Conservation (phyloP, 2,329 filamentous ascomycete species). For the Aaosphaeria arxii region DNA sequence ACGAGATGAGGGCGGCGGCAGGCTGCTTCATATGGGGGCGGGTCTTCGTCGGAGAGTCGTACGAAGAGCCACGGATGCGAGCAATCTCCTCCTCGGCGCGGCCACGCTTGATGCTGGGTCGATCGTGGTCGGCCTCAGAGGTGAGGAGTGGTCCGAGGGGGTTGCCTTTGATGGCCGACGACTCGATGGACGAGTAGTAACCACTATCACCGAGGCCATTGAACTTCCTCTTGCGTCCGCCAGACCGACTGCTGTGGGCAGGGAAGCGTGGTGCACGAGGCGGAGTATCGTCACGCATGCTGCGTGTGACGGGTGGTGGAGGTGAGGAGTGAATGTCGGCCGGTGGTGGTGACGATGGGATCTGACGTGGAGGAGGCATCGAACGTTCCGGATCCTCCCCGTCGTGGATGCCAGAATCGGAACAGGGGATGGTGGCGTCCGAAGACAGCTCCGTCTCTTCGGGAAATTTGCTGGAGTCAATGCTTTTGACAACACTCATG, state of each 20-base stretch:
- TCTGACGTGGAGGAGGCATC: conserved; percentile 45
- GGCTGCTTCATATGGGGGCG: conserved; percentile 54
- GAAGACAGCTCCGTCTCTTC: conserved; percentile 51
- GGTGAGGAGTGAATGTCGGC: conserved; percentile 85
- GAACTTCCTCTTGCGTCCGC: conserved; percentile 73
- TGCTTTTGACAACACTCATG: conserved; percentile 40
- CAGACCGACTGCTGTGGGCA: conserved; percentile 59
- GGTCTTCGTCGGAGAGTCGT: conserved; percentile 81
- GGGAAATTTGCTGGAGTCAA: conserved; percentile 51
- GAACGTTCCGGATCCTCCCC: conserved; percentile 41
- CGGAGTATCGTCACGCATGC: conserved; percentile 66
- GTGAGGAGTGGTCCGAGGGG: conserved; percentile 64
- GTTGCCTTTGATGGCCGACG: conserved; percentile 75
- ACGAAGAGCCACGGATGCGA: conserved; percentile 85
- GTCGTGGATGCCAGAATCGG: conserved; percentile 49
- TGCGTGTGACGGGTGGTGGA: conserved; percentile 72
- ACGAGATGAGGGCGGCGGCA: conserved; percentile 35
- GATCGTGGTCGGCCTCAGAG: conserved; percentile 70
- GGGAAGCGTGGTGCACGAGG: conserved; percentile 64
- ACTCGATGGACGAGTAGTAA: conserved; percentile 94
- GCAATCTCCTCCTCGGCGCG: conserved; percentile 95
- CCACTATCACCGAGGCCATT: conserved; percentile 87
- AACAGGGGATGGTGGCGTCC: conserved; percentile 51
- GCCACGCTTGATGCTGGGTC: conserved; percentile 79
- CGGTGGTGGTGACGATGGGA: conserved; percentile 68